Evolutionary conservation across 192 early-diverging fungal species (phyloP).

Genomic region (Radiomyces spectabilis): DNA sequence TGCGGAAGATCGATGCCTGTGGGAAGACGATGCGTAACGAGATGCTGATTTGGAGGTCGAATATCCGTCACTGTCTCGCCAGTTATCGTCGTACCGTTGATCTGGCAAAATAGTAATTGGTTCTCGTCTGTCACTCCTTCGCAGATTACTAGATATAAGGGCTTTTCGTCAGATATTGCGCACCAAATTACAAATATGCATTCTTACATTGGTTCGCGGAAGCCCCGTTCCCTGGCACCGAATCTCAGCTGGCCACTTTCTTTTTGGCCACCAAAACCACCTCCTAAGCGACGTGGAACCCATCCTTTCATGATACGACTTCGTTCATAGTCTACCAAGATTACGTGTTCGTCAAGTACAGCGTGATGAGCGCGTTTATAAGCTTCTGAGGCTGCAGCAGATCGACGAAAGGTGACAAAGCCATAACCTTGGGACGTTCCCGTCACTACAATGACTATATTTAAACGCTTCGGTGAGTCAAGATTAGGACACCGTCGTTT

Average conservation of each 20-base stretch:
- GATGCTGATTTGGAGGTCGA: no score
- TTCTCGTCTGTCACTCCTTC: no score
- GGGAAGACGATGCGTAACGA: no score
- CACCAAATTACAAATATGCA: no score
- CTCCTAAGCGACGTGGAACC: conserved; percentile 33
- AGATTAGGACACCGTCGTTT: neutral
- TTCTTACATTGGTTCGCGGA: no score
- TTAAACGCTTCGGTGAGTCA: neutral
- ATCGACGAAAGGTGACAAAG: conserved; percentile 25
- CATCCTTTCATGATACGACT: conserved; percentile 29
- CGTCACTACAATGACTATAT: conserved; percentile 10
- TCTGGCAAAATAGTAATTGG: no score
- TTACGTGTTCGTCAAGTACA: conserved; percentile 20
- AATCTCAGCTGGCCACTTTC: conserved; percentile 35
- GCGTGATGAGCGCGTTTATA: conserved; percentile 16
- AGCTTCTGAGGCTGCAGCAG: conserved; percentile 19
- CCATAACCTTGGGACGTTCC: conserved; percentile 31
- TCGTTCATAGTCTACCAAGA: conserved; percentile 34
- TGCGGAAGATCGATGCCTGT: no score
- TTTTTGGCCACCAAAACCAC: conserved; percentile 35
- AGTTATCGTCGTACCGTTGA: no score
- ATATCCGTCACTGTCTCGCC: no score
- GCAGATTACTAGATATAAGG: no score
- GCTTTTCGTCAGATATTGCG: no score
- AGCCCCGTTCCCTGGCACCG: conserved; percentile 31